Conservation (phyloP, 768 basidiomycete species). For the Pleurotus pulmonarius region DNA sequence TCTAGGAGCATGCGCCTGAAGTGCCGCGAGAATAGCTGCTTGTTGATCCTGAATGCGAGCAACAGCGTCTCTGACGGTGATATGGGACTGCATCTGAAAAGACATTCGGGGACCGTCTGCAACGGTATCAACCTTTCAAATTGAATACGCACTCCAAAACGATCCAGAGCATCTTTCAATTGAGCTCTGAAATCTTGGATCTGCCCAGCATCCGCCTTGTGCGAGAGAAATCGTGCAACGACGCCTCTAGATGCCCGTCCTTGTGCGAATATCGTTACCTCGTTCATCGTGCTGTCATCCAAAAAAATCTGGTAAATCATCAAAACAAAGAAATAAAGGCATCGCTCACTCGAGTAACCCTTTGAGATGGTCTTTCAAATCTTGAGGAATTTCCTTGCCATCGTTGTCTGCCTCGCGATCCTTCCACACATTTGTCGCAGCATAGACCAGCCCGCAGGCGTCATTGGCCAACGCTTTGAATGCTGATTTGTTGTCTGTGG, state of each 20-base stretch:
- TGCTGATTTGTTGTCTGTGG: slow-evolving; percentile 15
- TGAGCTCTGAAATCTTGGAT: slow-evolving; percentile 16
- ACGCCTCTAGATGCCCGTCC: slow-evolving; percentile 11
- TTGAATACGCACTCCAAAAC: slow-evolving; percentile 18
- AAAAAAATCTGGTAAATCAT: neutral
- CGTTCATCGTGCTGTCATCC: slow-evolving; percentile 13
- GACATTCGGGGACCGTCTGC: too few relatives aligned
- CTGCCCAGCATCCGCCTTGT: slow-evolving; percentile 12
- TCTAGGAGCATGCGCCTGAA: neutral
- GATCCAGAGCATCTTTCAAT: slow-evolving; percentile 19
- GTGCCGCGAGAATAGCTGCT: slow-evolving; percentile 4
- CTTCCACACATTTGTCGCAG: slow-evolving; percentile 14
- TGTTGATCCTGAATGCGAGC: slow-evolving; percentile 12
- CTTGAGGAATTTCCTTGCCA: slow-evolving; percentile 9
- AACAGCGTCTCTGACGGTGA: slow-evolving; percentile 19
- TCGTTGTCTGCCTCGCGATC: slow-evolving; percentile 12
- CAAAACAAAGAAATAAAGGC: neutral
- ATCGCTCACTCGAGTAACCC: slow-evolving; percentile 15
- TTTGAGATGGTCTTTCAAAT: slow-evolving; percentile 13
- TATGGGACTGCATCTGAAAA: slow-evolving; percentile 17
- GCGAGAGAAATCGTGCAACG: slow-evolving; percentile 12
- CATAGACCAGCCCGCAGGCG: slow-evolving; percentile 19
- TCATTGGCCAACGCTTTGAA: slow-evolving; percentile 20
- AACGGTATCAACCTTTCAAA: too few relatives aligned
- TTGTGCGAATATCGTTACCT: slow-evolving; percentile 15